Base-by-base conservation (phyloP, 2,329 filamentous ascomycete genomes). In the Falciphora oryzae region DNA sequence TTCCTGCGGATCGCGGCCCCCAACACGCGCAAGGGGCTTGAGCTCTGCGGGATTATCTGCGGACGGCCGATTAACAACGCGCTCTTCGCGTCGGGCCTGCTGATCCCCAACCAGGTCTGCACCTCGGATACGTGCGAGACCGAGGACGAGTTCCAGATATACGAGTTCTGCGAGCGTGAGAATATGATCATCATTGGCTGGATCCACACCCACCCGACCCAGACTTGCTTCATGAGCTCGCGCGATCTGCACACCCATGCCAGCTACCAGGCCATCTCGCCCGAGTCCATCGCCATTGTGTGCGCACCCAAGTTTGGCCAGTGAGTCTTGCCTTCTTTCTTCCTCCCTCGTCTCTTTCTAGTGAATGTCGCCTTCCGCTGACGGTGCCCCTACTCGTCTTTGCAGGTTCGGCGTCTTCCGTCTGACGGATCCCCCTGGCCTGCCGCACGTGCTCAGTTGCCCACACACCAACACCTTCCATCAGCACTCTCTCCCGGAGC, bases 191-290 rank as follows among this genome's bases (percentile, higher is more conserved):
- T 96, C 63, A 83, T 97, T 6, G 94, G 94, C 56, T 99, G 95
- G 95, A 99, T 99, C 67, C 95, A 99, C 74, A 99, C 95, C 0
- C 95, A 99, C 75, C 95, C 95, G 0, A 92, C 90, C 0, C 95
- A 99, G 78, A 96, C 92, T 0, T 99, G 95, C 76, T 99, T 99
- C 75, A 96, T 99, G 91, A 97, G 92, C 74, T 95, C 90, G 61
- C 83, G 94, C 62, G 95, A 99, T 73, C 74, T 98, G 69, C 95
- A 99, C 73, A 99, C 96, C 0, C 94, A 97, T 73, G 89, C 89
- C 3, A 93, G 93, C 14, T 98, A 97, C 74, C 95, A 99, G 76
- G 88, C 95, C 66, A 97, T 97, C 92, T 85, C 98, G 77, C 89
- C 93, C 0, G 95, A 99, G 80, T 96, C 92, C 71, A 93, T 99